Percentiles rank a stretch among this genome's conserved stretches.
Evolutionary conservation across 352 stramenopile species (phyloP).

Genomic region (Phytophthora syringae): DNA sequence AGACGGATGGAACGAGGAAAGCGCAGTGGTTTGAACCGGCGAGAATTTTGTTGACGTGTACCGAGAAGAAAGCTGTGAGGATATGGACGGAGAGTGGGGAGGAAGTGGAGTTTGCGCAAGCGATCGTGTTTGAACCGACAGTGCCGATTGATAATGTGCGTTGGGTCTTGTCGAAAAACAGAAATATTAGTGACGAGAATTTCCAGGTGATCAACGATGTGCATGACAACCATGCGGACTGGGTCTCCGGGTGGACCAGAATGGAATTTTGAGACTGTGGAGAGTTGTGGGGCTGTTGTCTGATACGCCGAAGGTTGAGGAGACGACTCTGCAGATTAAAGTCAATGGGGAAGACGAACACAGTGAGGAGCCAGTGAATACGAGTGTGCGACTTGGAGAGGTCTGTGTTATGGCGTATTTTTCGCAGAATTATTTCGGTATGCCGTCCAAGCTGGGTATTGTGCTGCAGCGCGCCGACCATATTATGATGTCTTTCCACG

Average conservation of each 20-base stretch:
- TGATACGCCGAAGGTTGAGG: conserved; percentile 40
- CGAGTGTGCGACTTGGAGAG: conserved; percentile 46
- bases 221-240: conserved; percentile 63
- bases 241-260: conserved; percentile 77
- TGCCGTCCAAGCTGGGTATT: conserved; percentile 78
- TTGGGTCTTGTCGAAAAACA: conserved; percentile 84
- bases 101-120: conserved; percentile 30
- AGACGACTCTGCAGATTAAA: conserved; percentile 75
- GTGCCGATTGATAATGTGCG: conserved; percentile 69
- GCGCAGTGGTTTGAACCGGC: conserved; percentile 79
- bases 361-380: background rate
- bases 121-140: conserved; percentile 62
- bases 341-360: conserved; percentile 66
- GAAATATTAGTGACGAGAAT: conserved; percentile 82
- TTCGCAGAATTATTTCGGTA: conserved; percentile 71
- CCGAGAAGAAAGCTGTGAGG: conserved; percentile 48
- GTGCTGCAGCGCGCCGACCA: conserved; percentile 76
- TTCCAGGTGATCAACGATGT: conserved; percentile 56
- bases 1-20: conserved; percentile 63
- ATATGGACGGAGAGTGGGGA: conserved; percentile 65
- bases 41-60: conserved; percentile 82
- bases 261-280: conserved; percentile 75
- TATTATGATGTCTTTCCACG: conserved; percentile 80
- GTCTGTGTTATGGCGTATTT: conserved; percentile 86
- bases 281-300: conserved; percentile 56